Evolutionary conservation across 2,329 filamentous ascomycete species (phyloP).

Genomic region (Alternaria solani): DNA sequence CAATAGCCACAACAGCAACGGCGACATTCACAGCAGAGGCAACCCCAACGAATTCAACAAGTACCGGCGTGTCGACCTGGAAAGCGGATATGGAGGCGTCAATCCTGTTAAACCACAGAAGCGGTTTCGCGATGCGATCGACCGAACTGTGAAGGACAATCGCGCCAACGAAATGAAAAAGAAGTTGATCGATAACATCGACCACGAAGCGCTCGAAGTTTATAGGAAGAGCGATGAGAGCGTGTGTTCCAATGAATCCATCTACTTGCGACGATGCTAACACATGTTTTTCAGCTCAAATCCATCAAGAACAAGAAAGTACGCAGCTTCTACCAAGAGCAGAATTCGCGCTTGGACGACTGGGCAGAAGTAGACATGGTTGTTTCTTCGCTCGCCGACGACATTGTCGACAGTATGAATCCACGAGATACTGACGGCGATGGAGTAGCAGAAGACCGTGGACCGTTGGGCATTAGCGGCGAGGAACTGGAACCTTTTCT

Average conservation of each 20-base stretch:
- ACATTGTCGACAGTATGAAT: slow-evolving; percentile 68
- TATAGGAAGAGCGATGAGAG: slow-evolving; percentile 62
- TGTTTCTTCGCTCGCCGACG: slow-evolving; percentile 64
- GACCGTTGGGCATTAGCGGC: slow-evolving; percentile 58
- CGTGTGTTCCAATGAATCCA: slow-evolving; percentile 23
- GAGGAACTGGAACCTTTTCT: slow-evolving; percentile 64
- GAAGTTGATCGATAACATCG: slow-evolving; percentile 57
- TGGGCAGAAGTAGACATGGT: slow-evolving; percentile 68
- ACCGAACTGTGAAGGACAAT: slow-evolving; percentile 56
- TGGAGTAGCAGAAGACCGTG: slow-evolving; percentile 62
- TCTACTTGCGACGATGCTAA: neutral
- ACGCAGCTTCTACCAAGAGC: slow-evolving; percentile 62
- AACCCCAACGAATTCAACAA: slow-evolving; percentile 21
- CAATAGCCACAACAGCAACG: slow-evolving; percentile 17
- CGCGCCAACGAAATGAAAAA: slow-evolving; percentile 59
- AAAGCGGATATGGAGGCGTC: slow-evolving; percentile 38
- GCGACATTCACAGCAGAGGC: slow-evolving; percentile 10
- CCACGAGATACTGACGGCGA: slow-evolving; percentile 64
- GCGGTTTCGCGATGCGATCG: slow-evolving; percentile 59
- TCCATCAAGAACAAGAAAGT: slow-evolving; percentile 61
- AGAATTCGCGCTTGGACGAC: slow-evolving; percentile 64
- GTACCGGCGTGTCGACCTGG: slow-evolving; percentile 36
- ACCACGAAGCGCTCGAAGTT: slow-evolving; percentile 58
- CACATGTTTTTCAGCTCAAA: slow-evolving; percentile 52
- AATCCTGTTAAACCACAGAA: slow-evolving; percentile 25